Base-by-base conservation (phyloP, 2,329 filamentous ascomycete genomes). In the Trichoderma oligosporum region DNA sequence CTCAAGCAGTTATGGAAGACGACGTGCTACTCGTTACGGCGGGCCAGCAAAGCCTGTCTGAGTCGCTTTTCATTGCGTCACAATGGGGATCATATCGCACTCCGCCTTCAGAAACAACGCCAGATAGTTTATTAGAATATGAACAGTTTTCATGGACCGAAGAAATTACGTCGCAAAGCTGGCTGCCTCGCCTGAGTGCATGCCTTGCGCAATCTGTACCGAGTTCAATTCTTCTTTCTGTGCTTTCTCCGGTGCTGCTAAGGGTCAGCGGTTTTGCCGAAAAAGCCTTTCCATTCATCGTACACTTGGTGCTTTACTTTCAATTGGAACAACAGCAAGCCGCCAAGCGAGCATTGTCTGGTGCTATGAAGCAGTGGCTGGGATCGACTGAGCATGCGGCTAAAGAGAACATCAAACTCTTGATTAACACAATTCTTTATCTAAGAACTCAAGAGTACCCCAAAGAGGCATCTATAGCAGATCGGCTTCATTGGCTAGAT, bases 401-500 rank as follows among this genome's bases (percentile, higher is more conserved):
- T 1, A 81, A 80, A 57, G 79, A 84, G 5, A 90, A 90, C 64
- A 74, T 88, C 49, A 85, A 84, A 60, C 79, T 94, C 33, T 75
- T 96, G 1, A 80, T 97, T 36, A 87, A 90, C 61, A 83, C 86
- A 3, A 78, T 99, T 27, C 75, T 99, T 2, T 99, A 97, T 67
- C 79, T 99, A n/a, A 84, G 91, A 35, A 91, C 87, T 3, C 92
- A 95, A 67, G 79, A 82, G 25, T 74, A 87, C 12, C 88, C 89
- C 0, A 81, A 84, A 11, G 94, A 99, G 70, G 74, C 76, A 0
- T 96, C 90, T 0, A 87, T 89, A 62, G 86, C 86, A 7, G 89
- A 96, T 63, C 83, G 94, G 57, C 78, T 86, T 48, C 79, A 82
- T 49, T 99, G 95, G 95, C 80, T 99, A 16, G 88, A 96, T 24